A percentile compares a stretch with the other conserved stretches of the same genome.
Evolutionary conservation across 2,329 filamentous ascomycete genomes (phyloP).

Genomic region (Ambrosiella xylebori): DNA sequence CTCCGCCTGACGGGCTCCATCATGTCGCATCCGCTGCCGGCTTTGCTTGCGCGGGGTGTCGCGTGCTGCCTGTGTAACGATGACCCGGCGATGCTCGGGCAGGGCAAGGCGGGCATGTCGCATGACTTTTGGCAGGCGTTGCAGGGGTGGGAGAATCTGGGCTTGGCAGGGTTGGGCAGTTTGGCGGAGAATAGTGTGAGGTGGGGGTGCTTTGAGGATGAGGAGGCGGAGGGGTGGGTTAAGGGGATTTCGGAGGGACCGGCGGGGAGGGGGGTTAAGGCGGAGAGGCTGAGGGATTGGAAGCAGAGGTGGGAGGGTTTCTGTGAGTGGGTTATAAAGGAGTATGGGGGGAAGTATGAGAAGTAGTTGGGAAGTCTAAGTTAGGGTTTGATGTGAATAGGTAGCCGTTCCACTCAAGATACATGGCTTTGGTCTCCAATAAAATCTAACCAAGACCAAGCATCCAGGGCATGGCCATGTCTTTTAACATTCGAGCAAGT

Average conservation of each 20-base stretch:
- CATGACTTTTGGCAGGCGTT: slow-evolving; percentile 91
- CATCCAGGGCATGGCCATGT: no score
- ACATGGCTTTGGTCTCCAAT: no score
- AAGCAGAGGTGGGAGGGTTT: slow-evolving; percentile 71
- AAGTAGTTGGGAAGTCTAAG: background rate
- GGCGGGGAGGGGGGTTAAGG: slow-evolving; percentile 53
- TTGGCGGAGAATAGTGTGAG: slow-evolving; percentile 85
- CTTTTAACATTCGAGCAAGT: no score
- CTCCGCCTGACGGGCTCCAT: slow-evolving; percentile 62
- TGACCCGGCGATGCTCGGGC: slow-evolving; percentile 74
- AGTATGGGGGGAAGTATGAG: slow-evolving; percentile 37
- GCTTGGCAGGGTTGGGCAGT: slow-evolving; percentile 67
- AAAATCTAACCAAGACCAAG: no score
- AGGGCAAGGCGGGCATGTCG: slow-evolving; percentile 65
- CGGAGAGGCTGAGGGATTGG: slow-evolving; percentile 61
- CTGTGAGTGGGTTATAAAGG: slow-evolving; percentile 73
- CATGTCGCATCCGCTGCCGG: slow-evolving; percentile 63
- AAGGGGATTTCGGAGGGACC: slow-evolving; percentile 57
- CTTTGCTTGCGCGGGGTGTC: slow-evolving; percentile 70
- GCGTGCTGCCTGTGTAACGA: slow-evolving; percentile 76
- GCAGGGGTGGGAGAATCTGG: slow-evolving; percentile 82
- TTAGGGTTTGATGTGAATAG: background rate
- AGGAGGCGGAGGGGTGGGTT: slow-evolving; percentile 51
- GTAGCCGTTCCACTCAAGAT: no score
- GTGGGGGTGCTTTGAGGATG: slow-evolving; percentile 80